These are phyloP conservation scores for Nissolia schottii DNA, from an alignment of 306 rosid genomes.

Conservation along the genomic window DNA sequence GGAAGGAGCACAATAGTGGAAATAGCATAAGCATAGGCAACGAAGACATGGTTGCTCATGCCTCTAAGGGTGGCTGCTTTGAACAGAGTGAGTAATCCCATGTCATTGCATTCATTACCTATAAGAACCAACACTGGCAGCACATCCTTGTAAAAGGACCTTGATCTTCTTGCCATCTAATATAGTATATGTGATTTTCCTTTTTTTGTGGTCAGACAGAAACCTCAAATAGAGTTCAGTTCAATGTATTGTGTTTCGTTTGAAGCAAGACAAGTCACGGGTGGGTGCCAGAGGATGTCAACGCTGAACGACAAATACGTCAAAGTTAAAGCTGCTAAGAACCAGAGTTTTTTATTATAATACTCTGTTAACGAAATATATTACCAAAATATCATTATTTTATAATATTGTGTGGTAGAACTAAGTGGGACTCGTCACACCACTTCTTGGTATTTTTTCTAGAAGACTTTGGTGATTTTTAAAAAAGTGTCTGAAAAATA, in stretches of 20 bases:
- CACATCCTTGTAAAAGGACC: conserved; percentile 37
- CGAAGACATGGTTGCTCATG: conserved; percentile 79
- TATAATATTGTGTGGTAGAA: no score
- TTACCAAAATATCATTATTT: no score
- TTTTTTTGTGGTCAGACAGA: background rate
- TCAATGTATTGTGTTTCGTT: background rate
- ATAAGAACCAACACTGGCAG: conserved; percentile 58
- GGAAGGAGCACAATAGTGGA: conserved; percentile 69
- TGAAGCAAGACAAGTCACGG: background rate
- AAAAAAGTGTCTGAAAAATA: no score
- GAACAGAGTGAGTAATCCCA: conserved; percentile 68
- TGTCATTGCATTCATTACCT: conserved; percentile 57
- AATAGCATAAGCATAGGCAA: conserved; percentile 74
- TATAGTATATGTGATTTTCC: background rate
- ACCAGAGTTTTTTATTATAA: no score
- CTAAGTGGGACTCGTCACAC: no score
- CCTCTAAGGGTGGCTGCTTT: conserved; percentile 77
- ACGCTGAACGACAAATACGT: background rate
- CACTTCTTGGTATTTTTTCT: no score
- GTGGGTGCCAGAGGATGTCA: background rate
- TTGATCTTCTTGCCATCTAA: conserved; percentile 32
- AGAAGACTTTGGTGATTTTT: no score
- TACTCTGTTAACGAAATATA: no score
- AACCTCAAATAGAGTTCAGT: background rate
- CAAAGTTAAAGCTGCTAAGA: background rate